Evolutionary conservation across 306 rosid genomes (phyloP), one percentile per base, ranked within the genome.

Genomic region (Dalbergia oliveri): DNA sequence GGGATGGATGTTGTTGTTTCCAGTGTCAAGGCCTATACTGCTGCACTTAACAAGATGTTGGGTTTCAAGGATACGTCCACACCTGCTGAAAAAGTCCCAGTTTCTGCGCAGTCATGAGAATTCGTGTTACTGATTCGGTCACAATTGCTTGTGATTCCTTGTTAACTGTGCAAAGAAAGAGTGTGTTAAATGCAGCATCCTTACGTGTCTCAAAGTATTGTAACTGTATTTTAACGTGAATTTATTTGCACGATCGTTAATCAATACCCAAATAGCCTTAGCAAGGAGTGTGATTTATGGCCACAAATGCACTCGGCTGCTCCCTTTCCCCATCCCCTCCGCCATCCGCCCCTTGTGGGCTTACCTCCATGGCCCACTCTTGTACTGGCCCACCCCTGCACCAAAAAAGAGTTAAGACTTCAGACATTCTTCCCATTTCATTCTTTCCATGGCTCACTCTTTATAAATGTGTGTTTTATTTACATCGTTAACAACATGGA

Each of bases 1-100:
- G 97, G 98, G 80, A 89, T 93, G 99, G 99, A 96, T 78, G 88
- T 96, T 60, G 97, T 93, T 66, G 99, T 93, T 43, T 93, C 97
- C 74, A 96, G 99, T 84, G 97, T 93, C 53, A 93, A 93, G 93
- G 99, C 99, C 45, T 96, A 90, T 72, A 8, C 90, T 73, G 90
- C 89, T 66, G 99, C 99, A 4, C 11, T 93, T 78, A 96, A 96
- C 79, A 96, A 96, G 88, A 91, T 96, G 97, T 54, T 89, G 57
- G 90, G 97, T 86, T 91, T 96, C 83, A 79, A 70, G 69, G 91
- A 84, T 57, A 82, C 79, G 53, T 19, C 71, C 50, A n/a, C 66
- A 58, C 43, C 91, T 11, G 73, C 81, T 39, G 78, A 83, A 83
- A 83, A 78, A 73, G 76, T 71, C 16, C 47, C 84, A 9, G 56